A percentile compares a stretch with the other conserved stretches of the same genome.
These are phyloP conservation scores for Isabelozyma heimii DNA, from an alignment of 805 yeast genomes.

Conservation along the genomic window DNA sequence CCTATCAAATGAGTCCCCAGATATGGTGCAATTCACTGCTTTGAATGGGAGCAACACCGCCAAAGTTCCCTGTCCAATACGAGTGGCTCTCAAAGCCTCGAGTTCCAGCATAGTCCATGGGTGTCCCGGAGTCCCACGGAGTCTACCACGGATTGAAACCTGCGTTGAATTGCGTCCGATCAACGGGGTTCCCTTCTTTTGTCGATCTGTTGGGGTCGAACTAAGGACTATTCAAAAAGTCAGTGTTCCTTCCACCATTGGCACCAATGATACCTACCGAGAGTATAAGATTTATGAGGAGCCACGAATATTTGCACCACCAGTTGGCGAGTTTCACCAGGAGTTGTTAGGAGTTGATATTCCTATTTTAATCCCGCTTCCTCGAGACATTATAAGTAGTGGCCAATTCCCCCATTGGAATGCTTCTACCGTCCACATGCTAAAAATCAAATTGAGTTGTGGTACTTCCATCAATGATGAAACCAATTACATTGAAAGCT, in stretches of 20 bases:
- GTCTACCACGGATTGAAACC: slow-evolving; percentile 58
- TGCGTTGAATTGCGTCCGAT: slow-evolving; percentile 53
- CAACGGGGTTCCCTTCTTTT: slow-evolving; percentile 43
- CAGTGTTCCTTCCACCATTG: slow-evolving; percentile 34
- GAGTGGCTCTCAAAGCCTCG: slow-evolving; percentile 45
- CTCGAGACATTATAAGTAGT: slow-evolving; percentile 52
- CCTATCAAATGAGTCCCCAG: background rate
- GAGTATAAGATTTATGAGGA: slow-evolving; percentile 34
- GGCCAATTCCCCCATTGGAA: slow-evolving; percentile 46
- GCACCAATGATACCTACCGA: slow-evolving; percentile 28
- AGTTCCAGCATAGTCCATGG: slow-evolving; percentile 56
- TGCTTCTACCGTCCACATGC: slow-evolving; percentile 46
- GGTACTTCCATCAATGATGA: slow-evolving; percentile 33
- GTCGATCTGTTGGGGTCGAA: slow-evolving; percentile 48
- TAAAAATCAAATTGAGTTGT: slow-evolving; percentile 37
- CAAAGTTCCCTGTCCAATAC: slow-evolving; percentile 21
- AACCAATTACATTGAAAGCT: slow-evolving; percentile 25
- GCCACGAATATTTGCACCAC: slow-evolving; percentile 34
- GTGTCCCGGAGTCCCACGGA: slow-evolving; percentile 67
- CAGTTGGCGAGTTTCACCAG: slow-evolving; percentile 36
- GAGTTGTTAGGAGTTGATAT: slow-evolving; percentile 54
- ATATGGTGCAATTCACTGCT: background rate
- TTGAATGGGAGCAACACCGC: background rate
- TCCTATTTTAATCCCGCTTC: slow-evolving; percentile 57
- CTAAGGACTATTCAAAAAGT: slow-evolving; percentile 52